Evolutionary conservation across 768 basidiomycete genomes (phyloP), one percentile per base, ranked within the genome.

Genomic region (Phlegmacium glaucopus): DNA sequence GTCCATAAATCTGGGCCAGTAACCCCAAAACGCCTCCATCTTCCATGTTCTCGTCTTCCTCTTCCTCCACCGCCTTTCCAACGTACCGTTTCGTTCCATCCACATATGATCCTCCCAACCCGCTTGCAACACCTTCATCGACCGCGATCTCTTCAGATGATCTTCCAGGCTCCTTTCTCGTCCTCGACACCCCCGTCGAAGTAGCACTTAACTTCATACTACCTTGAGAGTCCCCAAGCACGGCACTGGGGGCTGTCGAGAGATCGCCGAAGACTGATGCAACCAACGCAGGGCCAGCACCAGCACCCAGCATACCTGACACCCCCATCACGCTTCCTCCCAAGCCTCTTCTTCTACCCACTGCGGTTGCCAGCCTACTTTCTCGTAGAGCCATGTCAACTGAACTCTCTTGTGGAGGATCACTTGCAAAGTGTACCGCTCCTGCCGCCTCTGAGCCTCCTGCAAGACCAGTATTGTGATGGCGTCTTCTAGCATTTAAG

Each of bases 11-110:
- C 71, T 94, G 86, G 36, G 90, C 86, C 57, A 96, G 62, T 52
- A 96, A 60, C 16, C 89, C 90, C 51, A 95, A 68, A 53, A 96
- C 85, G 13, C 94, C 93, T 0, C 80, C 89, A 65, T 94, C 90
- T 58, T 81, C 81, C 52, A 87, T 58, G 15, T 67, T 72, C 18
- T 85, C 85, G 4, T 84, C 87, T 9, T 82, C 82, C 38, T 85
- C 75, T 12, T 81, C 80, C 18, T 78, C 77, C 39, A 75, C 68
- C 22, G 5, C 22, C 40, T 65, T 72, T 42, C 75, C 65, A 9
- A 15, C 49, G 16, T 49, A 45, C 36, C 61, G 54, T 57, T 74
- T 71, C 45, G 70, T 70, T 5, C 75, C 87, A 65, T 91, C 88
- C 17, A 89, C 85, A 62, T 91, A 91, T 38, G 87, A 87, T 53